Conservation (phyloP, 1,139 yeast species). For the Magnusiomyces paraingens region DNA sequence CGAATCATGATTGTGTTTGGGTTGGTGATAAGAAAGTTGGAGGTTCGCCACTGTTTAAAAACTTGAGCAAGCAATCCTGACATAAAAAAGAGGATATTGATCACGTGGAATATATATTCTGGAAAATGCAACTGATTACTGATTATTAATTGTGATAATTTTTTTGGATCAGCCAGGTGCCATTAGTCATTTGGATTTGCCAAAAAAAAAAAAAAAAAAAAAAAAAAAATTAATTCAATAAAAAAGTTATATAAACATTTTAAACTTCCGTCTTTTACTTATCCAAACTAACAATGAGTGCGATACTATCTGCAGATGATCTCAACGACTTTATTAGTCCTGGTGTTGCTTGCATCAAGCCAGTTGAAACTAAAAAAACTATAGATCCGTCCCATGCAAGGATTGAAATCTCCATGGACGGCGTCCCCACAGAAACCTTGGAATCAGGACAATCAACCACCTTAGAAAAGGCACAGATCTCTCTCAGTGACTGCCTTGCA, state of each 20-base stretch:
- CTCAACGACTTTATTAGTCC: slow-evolving; percentile 92
- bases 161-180: neutral
- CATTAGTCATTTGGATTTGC: neutral
- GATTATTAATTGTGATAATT: neutral
- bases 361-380: slow-evolving; percentile 46
- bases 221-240: slow-evolving; percentile 6
- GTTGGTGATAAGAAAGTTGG: neutral
- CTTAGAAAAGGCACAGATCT: slow-evolving; percentile 78
- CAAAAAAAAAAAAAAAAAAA: neutral
- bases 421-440: slow-evolving; percentile 64
- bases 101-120: neutral
- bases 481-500: slow-evolving; percentile 88
- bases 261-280: neutral
- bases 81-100: too few relatives aligned
- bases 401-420: slow-evolving; percentile 59
- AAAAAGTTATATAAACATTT: neutral
- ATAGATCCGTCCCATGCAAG: slow-evolving; percentile 42
- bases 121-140: neutral
- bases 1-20: neutral
- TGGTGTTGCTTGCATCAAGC: slow-evolving; percentile 91
- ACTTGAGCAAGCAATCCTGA: too few relatives aligned
- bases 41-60: neutral
- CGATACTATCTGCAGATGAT: slow-evolving; percentile 80
- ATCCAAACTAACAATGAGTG: slow-evolving; percentile 51
- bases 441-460: slow-evolving; percentile 48